These are phyloP conservation scores for Xylaria curta DNA, from an alignment of 495 filamentous ascomycete species.

Conservation along the genomic window DNA sequence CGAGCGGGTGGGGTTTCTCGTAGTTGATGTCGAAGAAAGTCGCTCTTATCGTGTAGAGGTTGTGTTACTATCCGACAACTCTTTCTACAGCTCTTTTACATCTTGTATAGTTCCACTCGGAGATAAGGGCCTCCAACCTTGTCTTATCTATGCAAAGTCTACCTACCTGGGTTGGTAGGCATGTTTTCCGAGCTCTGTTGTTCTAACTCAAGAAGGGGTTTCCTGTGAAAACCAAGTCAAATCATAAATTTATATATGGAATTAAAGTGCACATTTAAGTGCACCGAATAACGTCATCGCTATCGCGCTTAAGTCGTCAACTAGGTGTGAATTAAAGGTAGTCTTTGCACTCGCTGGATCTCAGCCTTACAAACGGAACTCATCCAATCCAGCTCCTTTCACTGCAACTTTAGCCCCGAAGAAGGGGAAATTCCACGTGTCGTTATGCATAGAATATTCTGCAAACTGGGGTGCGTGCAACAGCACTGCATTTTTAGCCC, in stretches of 20 bases:
- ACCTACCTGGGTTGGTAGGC: no score
- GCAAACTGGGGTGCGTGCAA: not conserved
- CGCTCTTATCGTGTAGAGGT: not conserved
- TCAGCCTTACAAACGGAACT: no score
- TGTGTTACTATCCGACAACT: not conserved
- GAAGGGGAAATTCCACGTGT: not conserved
- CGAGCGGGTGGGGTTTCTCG: not conserved
- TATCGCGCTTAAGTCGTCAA: no score
- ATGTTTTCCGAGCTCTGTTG: no score
- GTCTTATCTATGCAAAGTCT: not conserved
- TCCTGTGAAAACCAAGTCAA: not conserved
- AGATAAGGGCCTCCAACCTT: not conserved
- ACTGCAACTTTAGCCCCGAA: constrained; percentile 8
- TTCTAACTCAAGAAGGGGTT: no score
- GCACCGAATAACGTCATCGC: no score
- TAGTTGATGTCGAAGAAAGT: not conserved
- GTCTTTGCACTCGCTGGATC: no score
- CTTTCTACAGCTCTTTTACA: not conserved
- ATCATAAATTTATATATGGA: not conserved
- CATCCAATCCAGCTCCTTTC: not conserved
- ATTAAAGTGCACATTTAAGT: not conserved
- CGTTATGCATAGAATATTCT: not conserved
- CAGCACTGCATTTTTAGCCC: not conserved
- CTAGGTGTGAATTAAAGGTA: no score
- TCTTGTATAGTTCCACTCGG: not conserved